Evolutionary conservation across 73 alveolate genomes (phyloP).

Genomic region (Tetrahymena thermophila): DNA sequence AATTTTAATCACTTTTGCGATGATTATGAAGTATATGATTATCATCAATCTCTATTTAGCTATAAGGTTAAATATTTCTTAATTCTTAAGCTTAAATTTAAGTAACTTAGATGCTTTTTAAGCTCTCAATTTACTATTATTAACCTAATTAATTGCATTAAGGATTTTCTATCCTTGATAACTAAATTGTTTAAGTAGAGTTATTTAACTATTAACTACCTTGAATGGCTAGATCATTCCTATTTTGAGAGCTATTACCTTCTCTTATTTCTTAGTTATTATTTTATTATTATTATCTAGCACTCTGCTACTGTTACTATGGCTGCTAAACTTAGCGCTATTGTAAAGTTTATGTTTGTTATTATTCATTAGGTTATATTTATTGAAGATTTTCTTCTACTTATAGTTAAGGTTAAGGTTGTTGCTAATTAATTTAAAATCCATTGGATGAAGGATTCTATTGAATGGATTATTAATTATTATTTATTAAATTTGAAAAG

Average conservation of each 20-base stretch:
- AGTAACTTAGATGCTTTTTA: neutral
- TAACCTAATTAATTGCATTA: neutral
- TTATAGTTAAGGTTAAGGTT: neutral
- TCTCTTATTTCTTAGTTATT: neutral
- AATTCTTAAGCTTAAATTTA: neutral
- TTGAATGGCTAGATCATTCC: neutral
- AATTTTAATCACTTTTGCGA: neutral
- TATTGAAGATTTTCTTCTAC: neutral
- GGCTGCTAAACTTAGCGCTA: neutral
- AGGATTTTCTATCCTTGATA: neutral
- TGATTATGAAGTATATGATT: neutral
- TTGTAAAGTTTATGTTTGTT: neutral
- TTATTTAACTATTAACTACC: no score
- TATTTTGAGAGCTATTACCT: neutral
- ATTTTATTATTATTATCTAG: no score
- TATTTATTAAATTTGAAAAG: neutral
- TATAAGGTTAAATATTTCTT: neutral
- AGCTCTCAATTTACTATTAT: neutral
- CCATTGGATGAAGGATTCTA: neutral
- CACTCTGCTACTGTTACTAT: neutral
- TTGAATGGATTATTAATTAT: neutral
- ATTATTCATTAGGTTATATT: no score
- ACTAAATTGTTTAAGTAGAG: neutral
- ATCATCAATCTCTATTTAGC: neutral
- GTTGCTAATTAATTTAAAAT: neutral